Evolutionary conservation across 1,139 yeast species (phyloP).

Genomic region (Sugiyamaella neomexicana): DNA sequence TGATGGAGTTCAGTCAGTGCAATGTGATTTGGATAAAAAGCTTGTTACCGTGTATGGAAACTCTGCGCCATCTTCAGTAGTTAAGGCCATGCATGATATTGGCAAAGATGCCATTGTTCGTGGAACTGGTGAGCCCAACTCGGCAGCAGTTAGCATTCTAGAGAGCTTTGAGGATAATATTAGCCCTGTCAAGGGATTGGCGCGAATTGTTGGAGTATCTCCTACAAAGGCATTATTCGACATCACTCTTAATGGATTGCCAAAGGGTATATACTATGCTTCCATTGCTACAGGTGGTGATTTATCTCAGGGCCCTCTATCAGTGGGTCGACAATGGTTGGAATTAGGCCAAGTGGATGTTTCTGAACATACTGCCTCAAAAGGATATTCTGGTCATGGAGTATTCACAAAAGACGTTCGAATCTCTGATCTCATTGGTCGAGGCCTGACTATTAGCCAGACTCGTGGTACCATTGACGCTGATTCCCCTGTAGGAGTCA

Average conservation of each 20-base stretch:
- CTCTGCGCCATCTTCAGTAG: constrained; percentile 68
- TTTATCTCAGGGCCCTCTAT: constrained; percentile 67
- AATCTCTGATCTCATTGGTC: constrained; percentile 71
- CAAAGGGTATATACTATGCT: constrained; percentile 66
- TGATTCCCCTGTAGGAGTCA: constrained; percentile 70
- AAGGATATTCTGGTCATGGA: constrained; percentile 55
- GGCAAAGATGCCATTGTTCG: constrained; percentile 90
- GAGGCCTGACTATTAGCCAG: constrained; percentile 65
- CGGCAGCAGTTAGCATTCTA: constrained; percentile 88
- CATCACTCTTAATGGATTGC: constrained; percentile 70
- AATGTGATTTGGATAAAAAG: constrained; percentile 53
- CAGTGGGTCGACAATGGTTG: constrained; percentile 63
- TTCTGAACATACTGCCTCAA: constrained; percentile 35
- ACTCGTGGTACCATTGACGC: constrained; percentile 41
- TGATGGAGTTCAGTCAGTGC: constrained; percentile 48
- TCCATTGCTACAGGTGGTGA: constrained; percentile 72
- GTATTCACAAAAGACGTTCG: constrained; percentile 52
- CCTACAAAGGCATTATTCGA: constrained; percentile 59
- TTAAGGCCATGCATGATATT: constrained; percentile 61
- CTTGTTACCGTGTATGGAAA: constrained; percentile 64
- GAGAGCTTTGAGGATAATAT: constrained; percentile 61
- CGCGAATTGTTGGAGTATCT: constrained; percentile 74
- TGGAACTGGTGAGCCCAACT: constrained; percentile 84
- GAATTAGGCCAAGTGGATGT: constrained; percentile 44
- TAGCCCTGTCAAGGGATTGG: constrained; percentile 81